phyloP scores from a whole-genome alignment of 139 green algal species.

The Volvox africanus region DNA sequence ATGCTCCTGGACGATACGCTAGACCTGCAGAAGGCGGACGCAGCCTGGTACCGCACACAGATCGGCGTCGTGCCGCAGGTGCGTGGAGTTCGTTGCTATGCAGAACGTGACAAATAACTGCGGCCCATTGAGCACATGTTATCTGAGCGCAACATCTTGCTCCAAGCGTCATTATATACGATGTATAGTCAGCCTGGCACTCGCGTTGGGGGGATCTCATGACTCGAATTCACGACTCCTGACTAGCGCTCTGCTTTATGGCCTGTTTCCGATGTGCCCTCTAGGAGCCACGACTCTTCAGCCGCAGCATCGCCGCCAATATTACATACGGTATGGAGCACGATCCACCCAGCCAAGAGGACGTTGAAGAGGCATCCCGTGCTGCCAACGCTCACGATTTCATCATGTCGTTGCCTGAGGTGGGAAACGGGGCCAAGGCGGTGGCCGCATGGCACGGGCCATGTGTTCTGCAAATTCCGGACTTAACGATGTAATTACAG shows the following conservation, averaged over 20 bases:
- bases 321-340: constrained; percentile 76
- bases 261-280: background rate
- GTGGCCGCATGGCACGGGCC: no score
- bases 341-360: constrained; percentile 48
- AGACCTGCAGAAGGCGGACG: constrained; percentile 63
- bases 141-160: no score
- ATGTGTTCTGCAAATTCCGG: no score
- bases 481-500: no score
- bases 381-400: constrained; percentile 92
- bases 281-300: constrained; percentile 82
- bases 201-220: no score
- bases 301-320: constrained; percentile 76
- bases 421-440: background rate
- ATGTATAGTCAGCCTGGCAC: no score
- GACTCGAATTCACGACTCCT: no score
- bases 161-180: no score
- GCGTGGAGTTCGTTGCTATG: background rate
- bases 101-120: no score
- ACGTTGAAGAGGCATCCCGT: constrained; percentile 79
- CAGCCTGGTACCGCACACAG: constrained; percentile 74
- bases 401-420: constrained; percentile 82
- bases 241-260: no score
- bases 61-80: constrained; percentile 79
- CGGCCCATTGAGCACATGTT: no score
- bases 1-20: constrained; percentile 53